Evolutionary conservation across 257 asterid species (phyloP), one percentile per base, ranked within the genome.

Genomic region (Rehmannia glutinosa): DNA sequence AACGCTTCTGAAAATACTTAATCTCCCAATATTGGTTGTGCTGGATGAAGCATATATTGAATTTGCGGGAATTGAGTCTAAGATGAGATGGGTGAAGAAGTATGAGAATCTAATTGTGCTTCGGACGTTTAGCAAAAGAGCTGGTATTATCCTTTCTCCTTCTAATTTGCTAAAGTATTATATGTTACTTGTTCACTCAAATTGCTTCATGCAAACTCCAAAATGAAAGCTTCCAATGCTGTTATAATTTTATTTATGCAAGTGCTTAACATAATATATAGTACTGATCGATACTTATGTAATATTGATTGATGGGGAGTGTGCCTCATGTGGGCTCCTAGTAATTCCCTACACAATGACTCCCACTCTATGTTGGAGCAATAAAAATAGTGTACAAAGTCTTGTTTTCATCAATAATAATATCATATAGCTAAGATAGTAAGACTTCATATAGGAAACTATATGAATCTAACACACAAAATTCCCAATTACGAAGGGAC

Each of bases 21-120:
- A 78, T 47, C 79, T 88, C 70, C 97, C 97, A 33, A 33, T 91
- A 74, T 81, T 94, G 82, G 97, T 94, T 64, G 93, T 94, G 64
- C 80, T 94, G 86, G 97, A 94, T 69, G 97, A 94, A 75, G 99
- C 99, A 32, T 94, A 94, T 72, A 84, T 94, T 73, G 99, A 91
- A 66, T 94, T 94, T 78, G 84, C 97, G 2, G 97, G 96, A 36
- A 36, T 91, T 24, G 84, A 83, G 73, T 91, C 99, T 47, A 88
- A 81, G 87, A 94, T 94, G 97, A 82, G 62, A 73, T 94, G 99
- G 99, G 97, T 94, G 74, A 94, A 94, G 86, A 88, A 87, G 86
- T 76, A 83, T 65, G 99, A 94, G 78, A 94, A 94, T 82, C 82
- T 91, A 63, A 88, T 88, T 41, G 99, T 94, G 67, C 97, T 94